These are phyloP conservation scores for Paramyrothecium sp. DNA, from an alignment of 2,329 filamentous ascomycete species.

Conservation along the genomic window DNA sequence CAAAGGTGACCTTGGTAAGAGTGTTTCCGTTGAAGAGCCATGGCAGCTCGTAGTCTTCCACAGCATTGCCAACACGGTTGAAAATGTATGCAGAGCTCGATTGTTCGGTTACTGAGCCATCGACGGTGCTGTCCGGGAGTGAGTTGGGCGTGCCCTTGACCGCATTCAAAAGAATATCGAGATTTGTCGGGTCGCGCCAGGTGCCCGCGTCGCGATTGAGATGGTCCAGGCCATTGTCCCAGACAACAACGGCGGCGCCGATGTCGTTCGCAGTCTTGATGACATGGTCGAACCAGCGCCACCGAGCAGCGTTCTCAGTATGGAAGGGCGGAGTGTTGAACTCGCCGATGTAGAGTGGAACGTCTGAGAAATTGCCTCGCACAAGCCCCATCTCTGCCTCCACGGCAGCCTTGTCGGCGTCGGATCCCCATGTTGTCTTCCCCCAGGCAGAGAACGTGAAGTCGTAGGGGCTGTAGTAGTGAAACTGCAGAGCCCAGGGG, in stretches of 20 bases:
- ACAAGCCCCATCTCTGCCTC: conserved; percentile 48
- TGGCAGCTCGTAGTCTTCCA: conserved; percentile 40
- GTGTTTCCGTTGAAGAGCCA: conserved; percentile 54
- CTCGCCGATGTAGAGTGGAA: conserved; percentile 58
- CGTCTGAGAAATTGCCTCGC: conserved; percentile 51
- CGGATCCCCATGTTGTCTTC: conserved; percentile 58
- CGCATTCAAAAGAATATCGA: conserved; percentile 46
- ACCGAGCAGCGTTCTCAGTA: conserved; percentile 54
- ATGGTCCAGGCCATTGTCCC: conserved; percentile 59
- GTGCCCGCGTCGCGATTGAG: conserved; percentile 45
- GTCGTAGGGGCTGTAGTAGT: conserved; percentile 59
- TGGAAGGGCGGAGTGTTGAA: conserved; percentile 48
- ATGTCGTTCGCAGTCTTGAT: conserved; percentile 46
- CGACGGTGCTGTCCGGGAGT: conserved; percentile 50
- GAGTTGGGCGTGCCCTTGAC: conserved; percentile 40
- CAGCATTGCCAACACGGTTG: conserved; percentile 44
- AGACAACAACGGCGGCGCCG: conserved; percentile 50
- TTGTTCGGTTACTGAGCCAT: conserved; percentile 42
- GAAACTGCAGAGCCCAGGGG: conserved; percentile 60
- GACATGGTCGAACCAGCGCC: conserved; percentile 57
- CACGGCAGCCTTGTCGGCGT: conserved; percentile 48
- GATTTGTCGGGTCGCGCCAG: conserved; percentile 49
- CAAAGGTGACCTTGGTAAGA: conserved; percentile 20
- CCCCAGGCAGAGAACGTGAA: conserved; percentile 52
- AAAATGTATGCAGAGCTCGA: conserved; percentile 53